phyloP scores from a whole-genome alignment of 352 stramenopile genomes.

The Phytophthora hibernalis region DNA sequence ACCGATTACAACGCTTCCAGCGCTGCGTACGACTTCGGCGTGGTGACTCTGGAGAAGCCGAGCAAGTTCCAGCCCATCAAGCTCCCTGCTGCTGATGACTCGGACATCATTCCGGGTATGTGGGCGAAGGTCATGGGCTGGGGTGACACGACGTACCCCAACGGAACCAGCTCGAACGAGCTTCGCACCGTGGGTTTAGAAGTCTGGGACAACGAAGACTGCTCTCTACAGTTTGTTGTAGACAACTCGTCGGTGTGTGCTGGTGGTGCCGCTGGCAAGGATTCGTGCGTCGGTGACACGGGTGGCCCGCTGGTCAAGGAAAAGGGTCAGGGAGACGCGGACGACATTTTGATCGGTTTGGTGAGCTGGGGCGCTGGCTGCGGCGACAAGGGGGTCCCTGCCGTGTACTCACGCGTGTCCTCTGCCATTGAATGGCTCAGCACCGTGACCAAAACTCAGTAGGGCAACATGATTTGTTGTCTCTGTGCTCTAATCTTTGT shows the following conservation, averaged over 20 bases:
- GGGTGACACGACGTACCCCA: conserved; percentile 31
- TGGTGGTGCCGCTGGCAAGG: conserved; percentile 31
- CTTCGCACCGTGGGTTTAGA: conserved; percentile 46
- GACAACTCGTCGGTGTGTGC: conserved; percentile 53
- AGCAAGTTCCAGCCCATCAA: conserved; percentile 42
- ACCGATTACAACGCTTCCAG: conserved; percentile 9
- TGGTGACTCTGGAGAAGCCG: conserved; percentile 43
- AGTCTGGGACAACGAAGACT: conserved; percentile 43
- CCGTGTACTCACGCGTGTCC: conserved; percentile 62
- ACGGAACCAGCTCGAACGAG: conserved; percentile 29
- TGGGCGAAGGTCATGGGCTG: conserved; percentile 40
- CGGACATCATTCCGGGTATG: conserved; percentile 27
- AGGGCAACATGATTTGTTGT: too few species aligned
- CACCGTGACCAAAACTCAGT: too few species aligned
- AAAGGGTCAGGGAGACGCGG: background rate
- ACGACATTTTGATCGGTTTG: conserved; percentile 47
- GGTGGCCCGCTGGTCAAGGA: conserved; percentile 51
- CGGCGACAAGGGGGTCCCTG: conserved; percentile 34
- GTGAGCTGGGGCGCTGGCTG: conserved; percentile 60
- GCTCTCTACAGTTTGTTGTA: conserved; percentile 25
- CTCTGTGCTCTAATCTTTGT: too few species aligned
- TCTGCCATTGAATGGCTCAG: too few species aligned
- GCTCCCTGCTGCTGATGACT: conserved; percentile 35
- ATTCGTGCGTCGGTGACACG: conserved; percentile 60
- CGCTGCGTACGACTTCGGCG: conserved; percentile 41